Evolutionary conservation across 2,329 filamentous ascomycete species (phyloP), one percentile per base, ranked within the genome.

Genomic region (Fusarium secorum): DNA sequence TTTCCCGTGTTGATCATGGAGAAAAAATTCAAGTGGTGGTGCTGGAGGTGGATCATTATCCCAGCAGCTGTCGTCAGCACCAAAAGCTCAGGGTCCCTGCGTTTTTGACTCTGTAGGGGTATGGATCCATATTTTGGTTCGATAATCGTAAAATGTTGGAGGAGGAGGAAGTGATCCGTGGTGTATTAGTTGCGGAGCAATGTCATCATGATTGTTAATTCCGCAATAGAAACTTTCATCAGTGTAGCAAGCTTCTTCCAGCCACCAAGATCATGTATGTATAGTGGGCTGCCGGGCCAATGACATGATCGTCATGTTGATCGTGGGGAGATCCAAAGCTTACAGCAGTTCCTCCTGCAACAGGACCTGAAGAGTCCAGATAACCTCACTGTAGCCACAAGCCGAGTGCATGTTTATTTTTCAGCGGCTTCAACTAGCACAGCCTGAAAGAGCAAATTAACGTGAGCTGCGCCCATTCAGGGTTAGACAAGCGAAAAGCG

Each of bases 31-130:
- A 45, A 60, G 56, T 62, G 68, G 62, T 62, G 59, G 66, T 70
- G 35, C 57, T 65, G 64, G 62, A 63, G 64, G 59, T 60, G 58
- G 69, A 51, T 46, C 62, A 41, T 26, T 41, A 66, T 64, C 66
- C 64, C 22, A 56, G 69, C 52, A 65, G 63, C 64, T 75, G 73
- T 75, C 73, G 73, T 75, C 69, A 75, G 73, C 73, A 71, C 53
- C 63, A 65, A 63, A 55, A 48, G 44, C 46, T 66, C 56, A 66
- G 56, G 71, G 66, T 62, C 71, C 44, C 65, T 51, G 46, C 60
- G 48, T 49, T 61, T 61, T 54, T 46, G 44, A 42, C 24, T 49
- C 17, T 49, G 33, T 46, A 48, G 18, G 53, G 46, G 44, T 55
- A 48, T n/a, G 46, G 54, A 66, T 41, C 64, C 48, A 62, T 67